phyloP scores from a whole-genome alignment of 306 rosid species.

The Neltuma alba region DNA sequence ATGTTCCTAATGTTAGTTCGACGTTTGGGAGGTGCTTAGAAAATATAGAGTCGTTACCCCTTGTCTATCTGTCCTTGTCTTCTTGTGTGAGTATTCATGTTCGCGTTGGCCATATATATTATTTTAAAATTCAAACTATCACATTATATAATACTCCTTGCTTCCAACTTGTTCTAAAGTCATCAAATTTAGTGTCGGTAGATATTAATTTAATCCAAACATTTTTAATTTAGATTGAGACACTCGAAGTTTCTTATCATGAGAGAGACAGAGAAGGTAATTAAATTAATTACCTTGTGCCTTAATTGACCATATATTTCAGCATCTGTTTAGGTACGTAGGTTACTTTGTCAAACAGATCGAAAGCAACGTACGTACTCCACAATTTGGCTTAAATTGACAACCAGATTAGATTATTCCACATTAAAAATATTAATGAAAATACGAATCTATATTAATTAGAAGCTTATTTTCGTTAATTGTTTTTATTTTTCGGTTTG shows the following conservation, averaged over 20 bases:
- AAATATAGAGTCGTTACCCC: neutral
- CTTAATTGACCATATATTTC: neutral
- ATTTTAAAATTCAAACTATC: neutral
- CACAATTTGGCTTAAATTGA: neutral
- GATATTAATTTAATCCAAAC: neutral
- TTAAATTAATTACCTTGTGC: neutral
- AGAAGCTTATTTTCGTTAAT: no score
- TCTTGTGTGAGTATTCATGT: neutral
- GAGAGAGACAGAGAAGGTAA: neutral
- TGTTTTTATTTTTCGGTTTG: no score
- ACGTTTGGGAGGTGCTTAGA: neutral
- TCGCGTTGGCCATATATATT: neutral
- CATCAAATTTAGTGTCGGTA: conserved; percentile 1
- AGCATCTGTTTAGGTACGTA: neutral
- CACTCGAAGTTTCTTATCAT: conserved; percentile 6
- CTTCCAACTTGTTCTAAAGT: neutral
- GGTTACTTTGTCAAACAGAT: neutral
- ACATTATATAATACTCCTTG: no score
- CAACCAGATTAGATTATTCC: neutral
- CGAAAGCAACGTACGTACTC: neutral
- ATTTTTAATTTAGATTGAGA: neutral
- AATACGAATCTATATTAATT: neutral
- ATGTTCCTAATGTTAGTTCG: neutral
- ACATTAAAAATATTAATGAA: neutral
- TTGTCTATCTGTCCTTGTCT: neutral